These are phyloP conservation scores for Diaporthe amygdali DNA, from an alignment of 2,329 filamentous ascomycete genomes.

Conservation along the genomic window DNA sequence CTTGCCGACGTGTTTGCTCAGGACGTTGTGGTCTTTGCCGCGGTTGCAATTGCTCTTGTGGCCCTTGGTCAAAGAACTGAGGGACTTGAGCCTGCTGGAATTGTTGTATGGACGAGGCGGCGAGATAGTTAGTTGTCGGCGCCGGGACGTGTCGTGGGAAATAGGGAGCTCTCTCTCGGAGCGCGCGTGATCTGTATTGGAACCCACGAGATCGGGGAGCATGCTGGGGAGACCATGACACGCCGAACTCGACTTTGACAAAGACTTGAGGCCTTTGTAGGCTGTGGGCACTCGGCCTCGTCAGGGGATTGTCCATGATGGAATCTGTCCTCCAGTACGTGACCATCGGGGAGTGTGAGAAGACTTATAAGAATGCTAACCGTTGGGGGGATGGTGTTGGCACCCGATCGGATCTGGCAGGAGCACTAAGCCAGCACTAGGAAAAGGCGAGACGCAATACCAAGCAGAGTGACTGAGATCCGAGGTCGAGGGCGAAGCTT, in stretches of 20 bases:
- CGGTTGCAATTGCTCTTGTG: constrained; percentile 26
- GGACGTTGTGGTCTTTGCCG: constrained; percentile 27
- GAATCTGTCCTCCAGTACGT: constrained; percentile 32
- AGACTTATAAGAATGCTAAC: constrained; percentile 9
- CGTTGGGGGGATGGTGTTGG: not conserved
- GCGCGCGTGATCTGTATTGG: constrained; percentile 52
- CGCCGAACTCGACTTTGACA: constrained; percentile 56
- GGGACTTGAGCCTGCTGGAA: constrained; percentile 15
- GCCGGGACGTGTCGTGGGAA: constrained; percentile 53
- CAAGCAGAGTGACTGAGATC: not conserved
- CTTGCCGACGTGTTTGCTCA: constrained; percentile 16
- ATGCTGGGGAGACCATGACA: constrained; percentile 54
- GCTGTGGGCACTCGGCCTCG: constrained; percentile 33
- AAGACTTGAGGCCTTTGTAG: constrained; percentile 50
- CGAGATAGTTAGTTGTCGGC: constrained; percentile 50
- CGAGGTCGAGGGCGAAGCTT: constrained; percentile 1
- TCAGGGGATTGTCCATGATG: constrained; percentile 34
- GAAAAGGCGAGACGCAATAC: not conserved
- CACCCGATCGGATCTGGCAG: constrained; percentile 13
- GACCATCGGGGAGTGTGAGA: constrained; percentile 20
- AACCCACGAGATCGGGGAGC: constrained; percentile 49
- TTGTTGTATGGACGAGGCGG: constrained; percentile 27
- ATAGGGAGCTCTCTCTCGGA: constrained; percentile 46
- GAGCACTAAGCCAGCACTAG: constrained; percentile 9
- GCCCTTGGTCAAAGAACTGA: constrained; percentile 23